These are phyloP conservation scores for Cladophialophora yegresii DNA, from an alignment of 2,329 filamentous ascomycete species.

Conservation along the genomic window DNA sequence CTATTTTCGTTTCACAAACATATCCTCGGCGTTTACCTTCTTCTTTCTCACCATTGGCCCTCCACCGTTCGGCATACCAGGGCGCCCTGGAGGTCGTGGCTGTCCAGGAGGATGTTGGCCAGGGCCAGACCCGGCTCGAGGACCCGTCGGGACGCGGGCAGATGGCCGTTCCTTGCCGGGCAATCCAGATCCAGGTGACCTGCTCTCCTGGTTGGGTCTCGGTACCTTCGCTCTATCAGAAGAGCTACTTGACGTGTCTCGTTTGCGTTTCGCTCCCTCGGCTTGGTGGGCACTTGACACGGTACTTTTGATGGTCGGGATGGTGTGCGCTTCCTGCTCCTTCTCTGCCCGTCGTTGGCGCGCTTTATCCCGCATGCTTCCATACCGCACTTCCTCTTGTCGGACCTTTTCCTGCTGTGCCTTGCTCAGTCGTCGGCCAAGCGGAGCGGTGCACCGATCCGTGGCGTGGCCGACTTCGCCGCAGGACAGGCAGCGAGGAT, in stretches of 20 bases:
- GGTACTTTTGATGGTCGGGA: constrained; percentile 42
- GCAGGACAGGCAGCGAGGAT: constrained; percentile 48
- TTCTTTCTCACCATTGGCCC: constrained; percentile 31
- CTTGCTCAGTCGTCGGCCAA: constrained; percentile 42
- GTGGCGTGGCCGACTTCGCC: constrained; percentile 48
- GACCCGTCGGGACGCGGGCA: neutral
- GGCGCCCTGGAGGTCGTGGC: constrained; percentile 1
- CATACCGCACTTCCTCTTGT: constrained; percentile 44
- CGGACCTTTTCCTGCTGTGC: constrained; percentile 43
- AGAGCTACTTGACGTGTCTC: constrained; percentile 26
- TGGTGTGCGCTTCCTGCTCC: constrained; percentile 50
- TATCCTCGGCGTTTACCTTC: constrained; percentile 29
- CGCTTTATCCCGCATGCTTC: constrained; percentile 41
- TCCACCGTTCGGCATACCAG: constrained; percentile 12
- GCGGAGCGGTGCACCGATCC: constrained; percentile 40
- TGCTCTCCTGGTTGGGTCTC: constrained; percentile 11
- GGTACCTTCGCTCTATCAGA: constrained; percentile 20
- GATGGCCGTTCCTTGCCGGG: neutral
- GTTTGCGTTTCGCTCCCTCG: constrained; percentile 32
- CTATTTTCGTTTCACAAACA: constrained; percentile 32
- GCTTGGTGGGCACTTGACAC: constrained; percentile 8
- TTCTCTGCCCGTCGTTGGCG: constrained; percentile 45
- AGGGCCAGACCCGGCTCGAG: neutral
- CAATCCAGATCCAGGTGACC: constrained; percentile 2
- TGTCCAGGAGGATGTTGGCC: constrained; percentile 10